Evolutionary conservation across 495 filamentous ascomycete genomes (phyloP).

Genomic region (Tuber borchii): DNA sequence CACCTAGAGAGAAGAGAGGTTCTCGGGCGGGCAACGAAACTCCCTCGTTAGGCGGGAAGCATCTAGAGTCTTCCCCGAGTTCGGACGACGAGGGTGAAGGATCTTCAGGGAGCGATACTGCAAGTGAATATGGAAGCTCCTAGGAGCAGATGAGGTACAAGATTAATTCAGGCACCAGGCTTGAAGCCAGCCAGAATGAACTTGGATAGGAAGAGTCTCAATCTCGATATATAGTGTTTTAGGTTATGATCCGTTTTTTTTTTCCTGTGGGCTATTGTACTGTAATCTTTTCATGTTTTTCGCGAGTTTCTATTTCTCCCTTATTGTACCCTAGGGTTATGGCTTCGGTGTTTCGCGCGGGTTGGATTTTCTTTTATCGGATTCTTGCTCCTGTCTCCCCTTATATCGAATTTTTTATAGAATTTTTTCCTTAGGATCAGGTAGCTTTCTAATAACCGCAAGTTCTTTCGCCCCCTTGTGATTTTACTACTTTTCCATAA

Average conservation of each 20-base stretch:
- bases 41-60: not conserved
- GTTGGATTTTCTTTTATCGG: not conserved
- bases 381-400: not conserved
- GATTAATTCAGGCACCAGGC: not conserved
- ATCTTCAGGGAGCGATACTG: not conserved
- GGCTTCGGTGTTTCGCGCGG: not conserved
- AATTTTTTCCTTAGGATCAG: not conserved
- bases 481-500: not conserved
- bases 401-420: not conserved
- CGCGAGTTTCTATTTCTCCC: not conserved
- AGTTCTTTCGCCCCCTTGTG: not conserved
- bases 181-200: not conserved
- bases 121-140: not conserved
- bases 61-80: not conserved
- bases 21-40: not conserved
- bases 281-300: not conserved
- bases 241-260: not conserved
- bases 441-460: not conserved
- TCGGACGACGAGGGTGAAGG: not conserved
- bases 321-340: not conserved
- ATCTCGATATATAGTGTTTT: not conserved
- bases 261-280: not conserved
- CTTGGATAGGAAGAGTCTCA: not conserved
- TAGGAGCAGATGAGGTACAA: not conserved
- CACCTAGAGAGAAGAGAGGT: too few relatives aligned